Evolutionary conservation across 805 yeast species (phyloP), one percentile per base, ranked within the genome.

Genomic region (Komagataella phaffii): DNA sequence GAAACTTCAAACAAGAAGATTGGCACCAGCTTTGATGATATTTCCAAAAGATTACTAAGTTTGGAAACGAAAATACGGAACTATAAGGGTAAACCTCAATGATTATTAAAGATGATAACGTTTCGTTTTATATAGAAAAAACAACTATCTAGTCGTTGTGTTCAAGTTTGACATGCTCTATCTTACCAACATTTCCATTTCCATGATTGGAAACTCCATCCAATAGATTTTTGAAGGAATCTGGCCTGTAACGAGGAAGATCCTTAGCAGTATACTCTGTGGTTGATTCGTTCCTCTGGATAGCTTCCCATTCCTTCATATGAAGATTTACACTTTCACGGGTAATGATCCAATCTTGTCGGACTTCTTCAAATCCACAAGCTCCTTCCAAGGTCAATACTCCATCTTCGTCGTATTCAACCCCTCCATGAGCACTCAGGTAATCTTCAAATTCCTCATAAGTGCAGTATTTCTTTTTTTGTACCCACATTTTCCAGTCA

Each of bases 251-350:
- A 30, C 40, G 40, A 30, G 40, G 40, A 8, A 30, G 40, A 30
- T 30, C 40, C 40, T 30, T 30, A 6, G 40, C 40, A 30, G 40
- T 30, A 8, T 10, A 70, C 45, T 80, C 93, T 57, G 75, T 80
- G 40, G 98, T 91, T 53, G 91, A 74, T 76, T 93, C 90, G 55
- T 77, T 75, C 50, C 96, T 97, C 75, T 93, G 98, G 57, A 86
- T 74, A 50, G 90, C 78, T 77, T 93, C 99, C 95, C 96, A 93
- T 55, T 90, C 75, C 79, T 93, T 93, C 85, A 91, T 93, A 83
- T 93, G 93, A 61, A 99, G 98, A 73, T 91, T 90, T 70, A 93
- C 12, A 30, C 40, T 30, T 14, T 30, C 40, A 30, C 40, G 40
- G 40, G 14, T 30, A 8, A 30, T 30, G 14, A 8, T 30, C 40